Percentiles rank a stretch among this genome's conserved stretches.
phyloP scores from a whole-genome alignment of 331 rosid species.

The Rhamnella rubrinervis region DNA sequence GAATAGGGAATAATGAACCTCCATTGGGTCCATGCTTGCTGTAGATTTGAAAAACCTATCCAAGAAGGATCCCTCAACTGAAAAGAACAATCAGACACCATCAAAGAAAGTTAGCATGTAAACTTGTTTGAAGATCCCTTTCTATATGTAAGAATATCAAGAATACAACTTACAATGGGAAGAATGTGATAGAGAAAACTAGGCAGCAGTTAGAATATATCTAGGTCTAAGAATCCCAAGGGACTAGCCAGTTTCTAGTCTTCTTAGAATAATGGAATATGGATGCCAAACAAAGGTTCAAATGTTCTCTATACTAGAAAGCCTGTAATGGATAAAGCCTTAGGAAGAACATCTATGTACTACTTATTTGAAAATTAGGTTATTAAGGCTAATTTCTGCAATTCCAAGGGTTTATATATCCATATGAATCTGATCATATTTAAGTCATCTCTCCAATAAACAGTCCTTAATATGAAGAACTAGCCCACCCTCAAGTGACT shows the following conservation, averaged over 20 bases:
- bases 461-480: not conserved
- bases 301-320: not conserved
- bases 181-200: not conserved
- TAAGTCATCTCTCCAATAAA: not conserved
- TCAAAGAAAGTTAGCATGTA: not conserved
- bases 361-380: not conserved
- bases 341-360: not conserved
- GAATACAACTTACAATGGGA: not conserved
- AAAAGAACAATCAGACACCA: slow-evolving; percentile 14
- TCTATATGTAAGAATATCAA: not conserved
- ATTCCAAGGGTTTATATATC: not conserved
- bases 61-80: slow-evolving; percentile 80
- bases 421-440: not conserved
- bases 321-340: not conserved
- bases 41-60: slow-evolving; percentile 81
- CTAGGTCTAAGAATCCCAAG: not conserved
- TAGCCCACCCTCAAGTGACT: too few species aligned
- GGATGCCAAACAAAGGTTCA: not conserved
- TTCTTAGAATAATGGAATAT: not conserved
- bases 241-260: not conserved
- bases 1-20: slow-evolving; percentile 46
- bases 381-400: not conserved
- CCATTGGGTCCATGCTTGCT: slow-evolving; percentile 69
- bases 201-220: not conserved
- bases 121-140: not conserved